Percentiles rank a stretch among this genome's conserved stretches.
phyloP scores from a whole-genome alignment of 495 filamentous ascomycete genomes.

The Lasiosphaeria hispida region DNA sequence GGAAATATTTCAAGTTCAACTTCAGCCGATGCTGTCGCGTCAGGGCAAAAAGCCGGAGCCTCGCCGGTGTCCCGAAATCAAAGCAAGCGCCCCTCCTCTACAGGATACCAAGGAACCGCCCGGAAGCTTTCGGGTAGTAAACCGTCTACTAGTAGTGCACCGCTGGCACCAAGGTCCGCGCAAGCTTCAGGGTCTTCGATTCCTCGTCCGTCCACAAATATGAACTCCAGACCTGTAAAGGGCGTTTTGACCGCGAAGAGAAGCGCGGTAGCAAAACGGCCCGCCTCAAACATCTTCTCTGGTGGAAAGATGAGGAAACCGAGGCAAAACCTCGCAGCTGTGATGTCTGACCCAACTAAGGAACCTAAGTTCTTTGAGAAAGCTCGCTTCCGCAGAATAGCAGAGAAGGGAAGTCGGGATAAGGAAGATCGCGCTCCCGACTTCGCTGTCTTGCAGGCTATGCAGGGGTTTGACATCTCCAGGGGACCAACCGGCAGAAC shows the following conservation, averaged over 20 bases:
- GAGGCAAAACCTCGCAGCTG: conserved; percentile 21
- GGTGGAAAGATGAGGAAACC: conserved; percentile 24
- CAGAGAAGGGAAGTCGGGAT: conserved; percentile 10
- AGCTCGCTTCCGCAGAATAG: conserved; percentile 16
- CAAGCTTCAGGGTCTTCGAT: background rate
- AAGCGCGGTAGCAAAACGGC: conserved; percentile 12
- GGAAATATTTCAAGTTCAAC: background rate
- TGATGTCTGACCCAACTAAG: conserved; percentile 35
- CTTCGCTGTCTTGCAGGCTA: too few relatives aligned
- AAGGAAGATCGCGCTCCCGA: too few relatives aligned
- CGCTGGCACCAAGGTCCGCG: conserved; percentile 1
- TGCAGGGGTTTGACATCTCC: too few relatives aligned
- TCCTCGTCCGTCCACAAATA: background rate
- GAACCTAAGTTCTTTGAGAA: conserved; percentile 30
- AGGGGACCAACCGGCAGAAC: too few relatives aligned
- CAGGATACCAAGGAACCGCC: conserved; percentile 33
- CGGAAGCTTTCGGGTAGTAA: conserved; percentile 13
- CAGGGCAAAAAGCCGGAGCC: background rate
- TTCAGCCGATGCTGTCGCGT: background rate
- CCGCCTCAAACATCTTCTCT: conserved; percentile 29
- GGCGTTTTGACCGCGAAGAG: conserved; percentile 18
- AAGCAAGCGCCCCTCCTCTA: conserved; percentile 11
- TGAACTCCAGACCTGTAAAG: background rate
- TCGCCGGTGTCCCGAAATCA: background rate
- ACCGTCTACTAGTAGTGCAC: background rate